Percentiles rank a stretch among this genome's conserved stretches.
These are phyloP conservation scores for Phytopythium litorale DNA, from an alignment of 352 stramenopile species.

Conservation along the genomic window DNA sequence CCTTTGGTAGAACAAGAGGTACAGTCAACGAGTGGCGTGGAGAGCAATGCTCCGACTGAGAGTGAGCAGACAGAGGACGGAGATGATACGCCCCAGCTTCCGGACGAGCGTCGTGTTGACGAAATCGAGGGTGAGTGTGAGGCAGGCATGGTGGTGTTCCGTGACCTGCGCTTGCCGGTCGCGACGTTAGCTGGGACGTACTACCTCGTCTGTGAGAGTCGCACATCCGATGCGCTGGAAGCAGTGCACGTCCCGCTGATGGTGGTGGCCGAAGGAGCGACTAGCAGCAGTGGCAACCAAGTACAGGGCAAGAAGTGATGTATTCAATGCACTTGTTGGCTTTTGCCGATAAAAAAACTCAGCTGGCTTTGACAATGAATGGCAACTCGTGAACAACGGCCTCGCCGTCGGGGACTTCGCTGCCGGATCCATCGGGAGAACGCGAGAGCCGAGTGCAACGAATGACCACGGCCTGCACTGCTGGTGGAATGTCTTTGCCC, in stretches of 20 bases:
- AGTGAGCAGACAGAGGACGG: neutral
- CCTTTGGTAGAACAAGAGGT: neutral
- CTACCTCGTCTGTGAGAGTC: conserved; percentile 36
- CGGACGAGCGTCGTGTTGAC: conserved; percentile 12
- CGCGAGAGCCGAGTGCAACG: conserved; percentile 35
- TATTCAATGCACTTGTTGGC: neutral
- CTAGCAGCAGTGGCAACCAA: neutral
- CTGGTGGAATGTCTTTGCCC: conserved; percentile 5
- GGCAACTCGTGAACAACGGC: conserved; percentile 38
- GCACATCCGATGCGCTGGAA: conserved; percentile 16
- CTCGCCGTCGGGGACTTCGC: conserved; percentile 29
- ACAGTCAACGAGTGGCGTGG: neutral
- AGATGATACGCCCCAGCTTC: neutral
- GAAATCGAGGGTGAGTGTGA: conserved; percentile 17
- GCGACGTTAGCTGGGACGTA: conserved; percentile 30
- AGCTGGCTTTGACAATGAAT: conserved; percentile 36
- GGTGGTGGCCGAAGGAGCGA: conserved; percentile 8
- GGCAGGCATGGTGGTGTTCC: conserved; percentile 25
- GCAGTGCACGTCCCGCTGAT: conserved; percentile 13
- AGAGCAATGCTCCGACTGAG: neutral
- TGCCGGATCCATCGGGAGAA: conserved; percentile 19
- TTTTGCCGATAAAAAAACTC: neutral
- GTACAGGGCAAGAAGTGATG: neutral
- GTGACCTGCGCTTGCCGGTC: conserved; percentile 22
- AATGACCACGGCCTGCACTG: conserved; percentile 41